Evolutionary conservation across 345 rosid species (phyloP).

Genomic region (Erucastrum elatum): DNA sequence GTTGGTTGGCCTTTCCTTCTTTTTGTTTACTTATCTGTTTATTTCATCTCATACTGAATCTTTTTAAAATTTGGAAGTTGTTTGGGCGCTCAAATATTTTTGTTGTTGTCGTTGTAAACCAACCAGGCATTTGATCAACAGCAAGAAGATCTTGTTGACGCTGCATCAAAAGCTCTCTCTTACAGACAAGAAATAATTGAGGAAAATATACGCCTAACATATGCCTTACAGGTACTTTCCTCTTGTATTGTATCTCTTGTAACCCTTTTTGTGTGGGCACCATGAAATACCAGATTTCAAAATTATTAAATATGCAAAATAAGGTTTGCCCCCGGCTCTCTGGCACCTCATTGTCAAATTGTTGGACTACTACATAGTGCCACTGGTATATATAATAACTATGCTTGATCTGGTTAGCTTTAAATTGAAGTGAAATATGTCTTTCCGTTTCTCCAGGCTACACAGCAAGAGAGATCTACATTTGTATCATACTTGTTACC

Average conservation of each 20-base stretch:
- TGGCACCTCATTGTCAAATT: not conserved
- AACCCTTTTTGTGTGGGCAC: not conserved
- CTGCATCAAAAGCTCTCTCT: not conserved
- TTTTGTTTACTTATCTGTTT: not conserved
- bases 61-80: not conserved
- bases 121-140: not conserved
- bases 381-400: not conserved
- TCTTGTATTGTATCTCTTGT: not conserved
- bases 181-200: not conserved
- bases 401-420: not conserved
- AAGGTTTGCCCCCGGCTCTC: not conserved
- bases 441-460: conserved; percentile 57
- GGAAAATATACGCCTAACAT: not conserved
- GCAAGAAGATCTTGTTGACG: not conserved
- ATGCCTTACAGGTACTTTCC: not conserved
- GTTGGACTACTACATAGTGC: not conserved
- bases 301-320: not conserved
- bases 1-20: not conserved
- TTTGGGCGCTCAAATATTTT: not conserved
- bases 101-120: not conserved
- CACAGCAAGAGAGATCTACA: conserved; percentile 86
- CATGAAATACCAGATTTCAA: not conserved
- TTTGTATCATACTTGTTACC: conserved; percentile 89
- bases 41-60: not conserved
- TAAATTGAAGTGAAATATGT: conserved; percentile 1